Percentiles rank a stretch among this genome's conserved stretches.
Evolutionary conservation across 2,329 filamentous ascomycete genomes (phyloP).

Genomic region (Spiromastix sp.): DNA sequence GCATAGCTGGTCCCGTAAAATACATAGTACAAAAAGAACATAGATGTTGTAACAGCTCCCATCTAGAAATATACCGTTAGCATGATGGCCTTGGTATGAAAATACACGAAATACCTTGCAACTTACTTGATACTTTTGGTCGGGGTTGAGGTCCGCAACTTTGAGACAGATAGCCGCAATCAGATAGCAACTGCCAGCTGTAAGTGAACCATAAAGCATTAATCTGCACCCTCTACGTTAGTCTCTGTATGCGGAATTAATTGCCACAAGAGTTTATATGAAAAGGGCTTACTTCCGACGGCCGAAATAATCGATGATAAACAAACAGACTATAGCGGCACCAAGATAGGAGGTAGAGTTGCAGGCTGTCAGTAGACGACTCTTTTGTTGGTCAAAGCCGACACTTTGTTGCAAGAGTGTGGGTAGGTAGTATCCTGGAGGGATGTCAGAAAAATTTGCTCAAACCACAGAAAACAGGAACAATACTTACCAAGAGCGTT

Average conservation of each 20-base stretch:
- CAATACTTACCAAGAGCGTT: conserved; percentile 24
- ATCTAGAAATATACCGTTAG: conserved; percentile 3
- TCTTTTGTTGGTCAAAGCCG: conserved; percentile 6
- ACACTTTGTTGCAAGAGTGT: conserved; percentile 10
- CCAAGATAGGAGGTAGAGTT: conserved; percentile 11
- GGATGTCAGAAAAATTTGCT: background rate
- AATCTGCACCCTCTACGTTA: conserved; percentile 7
- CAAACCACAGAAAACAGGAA: conserved; percentile 17
- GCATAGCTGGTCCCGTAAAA: conserved; percentile 11
- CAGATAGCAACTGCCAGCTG: conserved; percentile 10
- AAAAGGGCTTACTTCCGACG: conserved; percentile 10
- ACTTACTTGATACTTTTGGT: conserved; percentile 7
- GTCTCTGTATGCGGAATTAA: too few species aligned
- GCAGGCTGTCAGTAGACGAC: conserved; percentile 10
- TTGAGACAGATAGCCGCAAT: conserved; percentile 9
- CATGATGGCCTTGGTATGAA: background rate
- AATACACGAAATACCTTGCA: background rate
- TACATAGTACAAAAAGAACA: conserved; percentile 12
- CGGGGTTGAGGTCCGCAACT: conserved; percentile 6
- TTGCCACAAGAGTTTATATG: background rate
- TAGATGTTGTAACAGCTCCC: conserved; percentile 5
- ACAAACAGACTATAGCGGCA: conserved; percentile 7
- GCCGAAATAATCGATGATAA: conserved; percentile 13
- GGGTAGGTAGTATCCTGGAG: conserved; percentile 8
- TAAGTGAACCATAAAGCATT: conserved; percentile 11